A percentile compares a stretch with the other conserved stretches of the same genome.
Conservation (phyloP, 306 rosid species). For the Quercus glauca region DNA sequence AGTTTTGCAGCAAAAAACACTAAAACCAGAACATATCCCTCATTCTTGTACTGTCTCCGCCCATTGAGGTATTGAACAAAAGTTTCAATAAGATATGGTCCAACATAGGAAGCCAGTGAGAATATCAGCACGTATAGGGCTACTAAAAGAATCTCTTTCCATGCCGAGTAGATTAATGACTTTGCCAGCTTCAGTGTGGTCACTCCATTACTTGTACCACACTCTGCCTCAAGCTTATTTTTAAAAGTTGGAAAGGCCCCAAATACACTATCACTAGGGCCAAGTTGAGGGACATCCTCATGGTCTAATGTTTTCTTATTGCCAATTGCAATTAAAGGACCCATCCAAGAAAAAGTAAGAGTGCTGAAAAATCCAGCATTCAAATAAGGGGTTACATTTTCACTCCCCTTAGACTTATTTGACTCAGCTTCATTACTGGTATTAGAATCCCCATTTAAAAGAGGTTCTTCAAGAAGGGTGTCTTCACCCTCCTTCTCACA, state of each 20-base stretch:
- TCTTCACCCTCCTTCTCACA: conserved; percentile 28
- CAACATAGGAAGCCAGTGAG: conserved; percentile 46
- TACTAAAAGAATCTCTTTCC: conserved; percentile 44
- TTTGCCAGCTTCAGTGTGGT: conserved; percentile 42
- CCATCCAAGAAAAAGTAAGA: too few relatives aligned
- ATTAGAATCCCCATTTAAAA: conserved; percentile 23
- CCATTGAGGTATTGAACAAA: conserved; percentile 50
- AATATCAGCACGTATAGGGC: not conserved
- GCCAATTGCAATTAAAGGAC: conserved; percentile 10
- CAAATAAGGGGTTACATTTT: conserved; percentile 48
- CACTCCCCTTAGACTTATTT: conserved; percentile 30
- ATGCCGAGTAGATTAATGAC: conserved; percentile 22
- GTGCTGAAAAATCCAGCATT: conserved; percentile 1
- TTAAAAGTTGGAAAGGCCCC: conserved; percentile 32
- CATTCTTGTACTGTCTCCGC: conserved; percentile 22
- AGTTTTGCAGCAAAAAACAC: conserved; percentile 42
- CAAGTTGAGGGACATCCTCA: conserved; percentile 54
- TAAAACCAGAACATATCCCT: conserved; percentile 40
- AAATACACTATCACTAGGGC: conserved; percentile 31
- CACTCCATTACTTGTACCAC: conserved; percentile 29
- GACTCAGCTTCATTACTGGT: not conserved
- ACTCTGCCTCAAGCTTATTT: conserved; percentile 35
- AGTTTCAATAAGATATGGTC: conserved; percentile 48
- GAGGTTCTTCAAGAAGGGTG: conserved; percentile 31
- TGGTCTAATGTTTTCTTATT: conserved; percentile 11